Conservation (phyloP, 1,139 yeast species). For the Candida buenavistaensis region DNA sequence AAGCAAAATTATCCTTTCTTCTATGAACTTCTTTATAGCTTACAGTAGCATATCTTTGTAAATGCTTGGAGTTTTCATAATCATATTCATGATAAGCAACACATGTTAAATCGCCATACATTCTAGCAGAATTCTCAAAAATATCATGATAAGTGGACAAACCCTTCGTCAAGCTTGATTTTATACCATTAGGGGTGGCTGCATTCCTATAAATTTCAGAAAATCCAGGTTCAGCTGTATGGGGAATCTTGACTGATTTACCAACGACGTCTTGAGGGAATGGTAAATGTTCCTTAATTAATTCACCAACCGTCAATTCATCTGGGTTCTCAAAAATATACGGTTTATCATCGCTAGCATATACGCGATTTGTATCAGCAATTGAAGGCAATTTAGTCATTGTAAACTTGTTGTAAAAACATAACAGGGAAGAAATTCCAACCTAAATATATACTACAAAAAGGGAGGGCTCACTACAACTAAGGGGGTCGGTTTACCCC, state of each 20-base stretch:
- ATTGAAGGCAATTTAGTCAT: no score
- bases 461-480: no score
- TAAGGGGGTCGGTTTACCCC: no score
- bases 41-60: conserved; percentile 49
- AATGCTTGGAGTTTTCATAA: conserved; percentile 39
- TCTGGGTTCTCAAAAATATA: no score
- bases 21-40: conserved; percentile 40
- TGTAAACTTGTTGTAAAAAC: no score
- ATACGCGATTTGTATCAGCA: no score
- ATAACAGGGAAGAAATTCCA: no score
- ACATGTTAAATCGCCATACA: conserved; percentile 35
- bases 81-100: conserved; percentile 58
- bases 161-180: conserved; percentile 47
- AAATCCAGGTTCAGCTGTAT: conserved; percentile 47
- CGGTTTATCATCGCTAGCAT: no score
- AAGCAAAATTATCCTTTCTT: conserved; percentile 54
- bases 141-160: conserved; percentile 51
- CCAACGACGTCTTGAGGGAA: conserved; percentile 8
- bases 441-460: no score
- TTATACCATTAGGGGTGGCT: conserved; percentile 36
- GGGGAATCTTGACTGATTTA: conserved; percentile 41
- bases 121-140: conserved; percentile 42
- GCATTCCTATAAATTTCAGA: conserved; percentile 56
- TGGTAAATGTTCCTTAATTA: conserved; percentile 10
- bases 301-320: no score